A percentile compares a stretch with the other conserved stretches of the same genome.
These are phyloP conservation scores for Senecio squalidus DNA, from an alignment of 140 eudicot species.

Conservation along the genomic window DNA sequence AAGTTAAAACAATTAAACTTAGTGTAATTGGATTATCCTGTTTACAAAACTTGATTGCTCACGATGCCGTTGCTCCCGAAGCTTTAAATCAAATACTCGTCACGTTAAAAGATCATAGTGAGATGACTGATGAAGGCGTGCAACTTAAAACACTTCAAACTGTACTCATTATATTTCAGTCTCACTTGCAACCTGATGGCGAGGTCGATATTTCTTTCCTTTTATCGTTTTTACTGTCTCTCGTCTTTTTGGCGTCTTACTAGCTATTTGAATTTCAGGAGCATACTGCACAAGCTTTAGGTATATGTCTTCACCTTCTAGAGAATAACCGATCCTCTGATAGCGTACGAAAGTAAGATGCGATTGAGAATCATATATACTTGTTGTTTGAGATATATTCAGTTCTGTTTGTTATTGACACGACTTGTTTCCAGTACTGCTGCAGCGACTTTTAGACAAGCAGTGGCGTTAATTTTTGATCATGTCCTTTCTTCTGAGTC, in stretches of 20 bases:
- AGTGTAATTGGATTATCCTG: slow-evolving; percentile 95
- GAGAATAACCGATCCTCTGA: slow-evolving; percentile 90
- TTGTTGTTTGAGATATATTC: slow-evolving; percentile 16
- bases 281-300: slow-evolving; percentile 92
- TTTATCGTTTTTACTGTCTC: not conserved
- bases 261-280: slow-evolving; percentile 46
- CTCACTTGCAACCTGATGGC: slow-evolving; percentile 84
- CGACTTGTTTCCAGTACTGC: slow-evolving; percentile 63
- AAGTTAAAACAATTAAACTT: slow-evolving; percentile 73
- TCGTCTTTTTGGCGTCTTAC: not conserved
- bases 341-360: slow-evolving; percentile 90
- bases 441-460: slow-evolving; percentile 99
- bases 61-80: slow-evolving; percentile 81
- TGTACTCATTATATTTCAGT: slow-evolving; percentile 82
- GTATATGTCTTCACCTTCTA: slow-evolving; percentile 90
- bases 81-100: slow-evolving; percentile 80
- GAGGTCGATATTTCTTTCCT: slow-evolving; percentile 48
- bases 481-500: slow-evolving; percentile 78
- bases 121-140: slow-evolving; percentile 89
- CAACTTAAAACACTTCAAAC: slow-evolving; percentile 97
- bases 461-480: slow-evolving; percentile 95
- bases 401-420: slow-evolving; percentile 5
- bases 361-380: not conserved
- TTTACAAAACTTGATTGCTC: slow-evolving; percentile 92
- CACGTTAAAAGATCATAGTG: slow-evolving; percentile 88